Percentiles rank a stretch among this genome's conserved stretches.
Conservation (phyloP, 2,329 filamentous ascomycete genomes). For the Cladosporium sp. region DNA sequence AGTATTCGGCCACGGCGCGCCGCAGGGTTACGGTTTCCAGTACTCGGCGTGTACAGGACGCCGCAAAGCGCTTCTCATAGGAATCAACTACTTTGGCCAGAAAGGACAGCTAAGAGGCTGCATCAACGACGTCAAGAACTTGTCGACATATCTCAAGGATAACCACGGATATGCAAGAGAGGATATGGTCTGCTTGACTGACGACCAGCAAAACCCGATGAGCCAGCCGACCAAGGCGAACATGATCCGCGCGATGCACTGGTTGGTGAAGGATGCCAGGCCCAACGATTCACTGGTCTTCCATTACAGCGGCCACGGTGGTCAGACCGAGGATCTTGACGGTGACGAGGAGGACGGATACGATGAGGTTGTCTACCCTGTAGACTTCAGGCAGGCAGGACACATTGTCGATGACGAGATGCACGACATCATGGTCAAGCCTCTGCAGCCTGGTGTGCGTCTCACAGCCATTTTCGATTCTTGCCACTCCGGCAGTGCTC, state of each 20-base stretch:
- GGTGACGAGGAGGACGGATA: conserved; percentile 81
- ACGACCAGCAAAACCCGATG: conserved; percentile 97
- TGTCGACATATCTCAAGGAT: conserved; percentile 86
- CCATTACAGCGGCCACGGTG: conserved; percentile 89
- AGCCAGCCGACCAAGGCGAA: conserved; percentile 96
- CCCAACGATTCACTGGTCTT: conserved; percentile 97
- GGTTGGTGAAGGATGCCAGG: conserved; percentile 89
- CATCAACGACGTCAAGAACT: conserved; percentile 92
- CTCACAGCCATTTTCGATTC: conserved; percentile 81
- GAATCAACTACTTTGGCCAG: conserved; percentile 96
- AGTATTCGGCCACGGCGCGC: conserved; percentile 77
- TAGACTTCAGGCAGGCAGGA: conserved; percentile 76
- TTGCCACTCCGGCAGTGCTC: conserved; percentile 75
- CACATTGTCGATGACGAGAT: conserved; percentile 85
- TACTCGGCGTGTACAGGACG: conserved; percentile 72
- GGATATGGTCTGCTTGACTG: conserved; percentile 95
- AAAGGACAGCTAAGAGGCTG: conserved; percentile 87
- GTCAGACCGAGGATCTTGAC: conserved; percentile 77
- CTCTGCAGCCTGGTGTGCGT: conserved; percentile 79
- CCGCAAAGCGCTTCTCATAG: conserved; percentile 86
- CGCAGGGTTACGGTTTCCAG: conserved; percentile 78
- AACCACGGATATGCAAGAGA: conserved; percentile 91
- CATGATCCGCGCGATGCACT: conserved; percentile 94
- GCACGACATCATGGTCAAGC: conserved; percentile 75
- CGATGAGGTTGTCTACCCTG: conserved; percentile 81